These are phyloP conservation scores for Heliosperma pusillum DNA, from an alignment of 148 eudicot species.

Conservation along the genomic window DNA sequence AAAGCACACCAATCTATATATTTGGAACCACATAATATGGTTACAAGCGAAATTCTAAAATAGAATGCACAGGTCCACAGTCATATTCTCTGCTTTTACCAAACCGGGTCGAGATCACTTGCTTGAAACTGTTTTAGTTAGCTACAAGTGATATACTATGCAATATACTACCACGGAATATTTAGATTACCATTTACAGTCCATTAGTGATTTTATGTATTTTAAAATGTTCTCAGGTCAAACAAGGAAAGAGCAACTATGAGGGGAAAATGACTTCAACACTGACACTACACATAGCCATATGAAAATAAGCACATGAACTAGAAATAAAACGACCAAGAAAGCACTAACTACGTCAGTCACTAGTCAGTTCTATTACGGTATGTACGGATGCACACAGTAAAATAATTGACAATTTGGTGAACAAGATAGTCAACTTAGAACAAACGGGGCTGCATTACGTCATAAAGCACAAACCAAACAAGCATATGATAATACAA, in stretches of 20 bases:
- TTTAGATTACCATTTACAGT: neutral
- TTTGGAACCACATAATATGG: neutral
- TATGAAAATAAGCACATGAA: neutral
- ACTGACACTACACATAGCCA: neutral
- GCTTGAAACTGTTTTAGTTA: neutral
- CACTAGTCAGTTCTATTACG: neutral
- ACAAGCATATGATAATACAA: neutral
- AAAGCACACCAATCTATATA: neutral
- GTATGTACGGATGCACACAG: neutral
- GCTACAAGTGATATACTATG: neutral
- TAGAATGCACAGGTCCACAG: neutral
- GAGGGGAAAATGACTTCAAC: neutral
- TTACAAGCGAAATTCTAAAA: neutral
- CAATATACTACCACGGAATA: neutral
- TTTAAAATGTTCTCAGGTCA: neutral
- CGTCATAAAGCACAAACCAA: neutral
- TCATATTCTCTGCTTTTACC: neutral
- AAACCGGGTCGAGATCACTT: neutral
- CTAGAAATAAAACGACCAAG: neutral
- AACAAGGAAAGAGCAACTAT: neutral
- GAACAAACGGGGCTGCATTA: neutral
- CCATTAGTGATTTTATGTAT: neutral
- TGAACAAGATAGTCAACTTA: neutral
- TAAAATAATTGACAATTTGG: neutral
- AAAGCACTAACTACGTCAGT: neutral